These are phyloP conservation scores for Fusarium nygamai DNA, from an alignment of 2,329 filamentous ascomycete genomes.

Conservation along the genomic window DNA sequence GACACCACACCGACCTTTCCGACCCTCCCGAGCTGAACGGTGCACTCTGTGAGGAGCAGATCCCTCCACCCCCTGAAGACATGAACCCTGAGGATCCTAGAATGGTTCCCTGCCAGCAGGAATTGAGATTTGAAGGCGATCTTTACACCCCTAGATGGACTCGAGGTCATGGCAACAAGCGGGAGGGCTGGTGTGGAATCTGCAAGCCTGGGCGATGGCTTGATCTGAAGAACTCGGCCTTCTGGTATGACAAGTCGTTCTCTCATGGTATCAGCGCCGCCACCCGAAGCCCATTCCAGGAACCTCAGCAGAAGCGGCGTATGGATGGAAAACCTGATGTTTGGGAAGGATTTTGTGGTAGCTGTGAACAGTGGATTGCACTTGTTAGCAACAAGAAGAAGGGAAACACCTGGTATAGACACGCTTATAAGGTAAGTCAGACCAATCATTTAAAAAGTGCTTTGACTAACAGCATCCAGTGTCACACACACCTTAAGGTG, in stretches of 20 bases:
- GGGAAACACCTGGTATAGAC: conserved; percentile 90
- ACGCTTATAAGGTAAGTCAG: conserved; percentile 80
- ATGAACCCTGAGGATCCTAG: conserved; percentile 83
- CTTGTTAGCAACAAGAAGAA: conserved; percentile 89
- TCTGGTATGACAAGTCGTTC: conserved; percentile 94
- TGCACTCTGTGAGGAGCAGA: conserved; percentile 77
- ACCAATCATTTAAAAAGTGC: background rate
- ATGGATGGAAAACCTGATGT: conserved; percentile 84
- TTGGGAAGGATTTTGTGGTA: conserved; percentile 82
- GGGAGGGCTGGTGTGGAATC: conserved; percentile 89
- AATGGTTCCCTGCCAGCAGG: conserved; percentile 80
- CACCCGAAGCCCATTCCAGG: conserved; percentile 80
- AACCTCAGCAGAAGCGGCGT: conserved; percentile 77
- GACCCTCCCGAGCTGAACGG: conserved; percentile 82
- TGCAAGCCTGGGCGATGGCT: conserved; percentile 89
- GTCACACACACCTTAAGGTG: conserved; percentile 76
- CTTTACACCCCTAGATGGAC: conserved; percentile 87
- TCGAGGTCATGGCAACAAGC: conserved; percentile 85
- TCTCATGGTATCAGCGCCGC: conserved; percentile 86
- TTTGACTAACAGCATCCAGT: conserved; percentile 55
- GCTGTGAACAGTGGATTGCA: conserved; percentile 83
- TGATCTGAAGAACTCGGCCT: conserved; percentile 88
- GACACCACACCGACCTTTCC: no score
- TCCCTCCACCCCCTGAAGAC: conserved; percentile 79
- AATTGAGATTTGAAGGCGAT: conserved; percentile 81